Percentiles rank a stretch among this genome's conserved stretches.
Evolutionary conservation across 129 eudicot genomes (phyloP).

Genomic region (Pittosporum tobira): DNA sequence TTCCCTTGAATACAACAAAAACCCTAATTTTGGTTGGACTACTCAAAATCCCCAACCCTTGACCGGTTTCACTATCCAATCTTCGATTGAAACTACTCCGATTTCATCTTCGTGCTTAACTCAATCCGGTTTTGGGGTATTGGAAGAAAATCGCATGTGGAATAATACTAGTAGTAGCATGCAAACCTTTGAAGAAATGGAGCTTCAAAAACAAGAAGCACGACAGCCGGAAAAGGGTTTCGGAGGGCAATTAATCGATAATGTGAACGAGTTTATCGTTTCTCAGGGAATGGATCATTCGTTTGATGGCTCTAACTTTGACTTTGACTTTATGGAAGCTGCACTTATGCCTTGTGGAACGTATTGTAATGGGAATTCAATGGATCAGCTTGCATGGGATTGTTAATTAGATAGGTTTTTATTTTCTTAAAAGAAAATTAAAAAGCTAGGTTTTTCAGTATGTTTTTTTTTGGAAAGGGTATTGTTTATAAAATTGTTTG

Average conservation of each 20-base stretch:
- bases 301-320: conserved; percentile 49
- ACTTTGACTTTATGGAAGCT: conserved; percentile 68
- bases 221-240: conserved; percentile 18
- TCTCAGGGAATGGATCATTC: conserved; percentile 22
- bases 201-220: conserved; percentile 7
- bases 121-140: conserved; percentile 28
- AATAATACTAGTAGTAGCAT: conserved; percentile 7
- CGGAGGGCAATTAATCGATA: conserved; percentile 20
- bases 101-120: conserved; percentile 22
- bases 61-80: conserved; percentile 30
- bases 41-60: conserved; percentile 16
- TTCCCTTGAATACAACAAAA: conserved; percentile 33
- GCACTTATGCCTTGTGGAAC: conserved; percentile 48
- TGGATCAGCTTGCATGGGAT: conserved; percentile 77
- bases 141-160: conserved; percentile 30
- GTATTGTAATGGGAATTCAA: conserved; percentile 32
- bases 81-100: conserved; percentile 26
- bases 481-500: not conserved
- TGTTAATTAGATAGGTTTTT: conserved; percentile 12
- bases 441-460: too few species aligned
- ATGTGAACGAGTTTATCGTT: conserved; percentile 14
- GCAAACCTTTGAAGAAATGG: conserved; percentile 14
- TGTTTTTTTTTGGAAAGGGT: not conserved
- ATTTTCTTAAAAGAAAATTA: not conserved
- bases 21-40: conserved; percentile 18